These are phyloP conservation scores for Paramecium caudatum DNA, from an alignment of 73 alveolate species.

Conservation along the genomic window DNA sequence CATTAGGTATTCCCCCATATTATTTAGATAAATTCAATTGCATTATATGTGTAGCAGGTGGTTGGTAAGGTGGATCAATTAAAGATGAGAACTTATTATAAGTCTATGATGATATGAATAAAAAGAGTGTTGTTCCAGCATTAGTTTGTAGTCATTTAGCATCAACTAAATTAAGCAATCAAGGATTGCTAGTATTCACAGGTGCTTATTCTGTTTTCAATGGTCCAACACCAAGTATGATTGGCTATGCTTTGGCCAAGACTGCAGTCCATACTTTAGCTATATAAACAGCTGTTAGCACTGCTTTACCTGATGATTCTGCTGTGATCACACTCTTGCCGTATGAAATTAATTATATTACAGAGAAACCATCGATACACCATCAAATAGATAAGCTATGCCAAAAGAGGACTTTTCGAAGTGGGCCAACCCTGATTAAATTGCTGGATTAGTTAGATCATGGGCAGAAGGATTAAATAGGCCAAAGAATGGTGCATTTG, in stretches of 20 bases:
- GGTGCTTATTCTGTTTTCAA: conserved; percentile 89
- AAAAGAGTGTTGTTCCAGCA: conserved; percentile 81
- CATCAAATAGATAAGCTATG: conserved; percentile 88
- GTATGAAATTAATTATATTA: conserved; percentile 8
- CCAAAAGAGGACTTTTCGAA: conserved; percentile 86
- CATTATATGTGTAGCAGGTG: conserved; percentile 91
- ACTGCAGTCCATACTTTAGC: conserved; percentile 90
- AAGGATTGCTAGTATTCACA: conserved; percentile 87
- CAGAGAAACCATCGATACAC: conserved; percentile 86
- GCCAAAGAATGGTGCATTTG: conserved; percentile 88
- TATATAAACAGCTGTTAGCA: conserved; percentile 80
- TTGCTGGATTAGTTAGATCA: conserved; percentile 88
- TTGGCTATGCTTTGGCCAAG: conserved; percentile 88
- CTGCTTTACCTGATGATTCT: conserved; percentile 82
- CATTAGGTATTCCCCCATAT: neutral
- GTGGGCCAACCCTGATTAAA: conserved; percentile 87
- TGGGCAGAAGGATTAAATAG: conserved; percentile 90
- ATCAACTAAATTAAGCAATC: conserved; percentile 75
- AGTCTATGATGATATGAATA: conserved; percentile 77
- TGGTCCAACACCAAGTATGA: conserved; percentile 86
- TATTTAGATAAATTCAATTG: conserved; percentile 73
- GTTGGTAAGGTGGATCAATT: conserved; percentile 87
- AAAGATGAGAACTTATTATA: conserved; percentile 81
- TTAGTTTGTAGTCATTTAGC: conserved; percentile 86
- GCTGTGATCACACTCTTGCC: conserved; percentile 88